Evolutionary conservation across 257 asterid genomes (phyloP).

Genomic region (Solanum rostratum): DNA sequence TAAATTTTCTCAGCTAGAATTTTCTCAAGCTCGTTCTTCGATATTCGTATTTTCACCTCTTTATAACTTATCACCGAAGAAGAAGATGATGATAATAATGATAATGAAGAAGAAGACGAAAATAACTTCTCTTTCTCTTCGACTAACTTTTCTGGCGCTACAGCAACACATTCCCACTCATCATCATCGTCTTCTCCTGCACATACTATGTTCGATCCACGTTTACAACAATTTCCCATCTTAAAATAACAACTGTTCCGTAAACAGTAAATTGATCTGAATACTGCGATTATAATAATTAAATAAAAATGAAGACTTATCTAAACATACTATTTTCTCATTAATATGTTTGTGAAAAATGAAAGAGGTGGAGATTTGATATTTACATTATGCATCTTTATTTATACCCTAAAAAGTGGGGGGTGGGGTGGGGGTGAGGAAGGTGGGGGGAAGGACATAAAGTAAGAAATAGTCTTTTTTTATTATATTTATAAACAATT

Average conservation of each 20-base stretch:
- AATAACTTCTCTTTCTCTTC: background rate
- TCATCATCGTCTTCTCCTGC: background rate
- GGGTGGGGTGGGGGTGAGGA: background rate
- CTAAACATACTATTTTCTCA: background rate
- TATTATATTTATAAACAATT: background rate
- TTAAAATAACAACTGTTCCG: background rate
- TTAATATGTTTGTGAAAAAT: background rate
- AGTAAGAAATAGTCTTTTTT: background rate
- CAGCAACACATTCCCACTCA: constrained; percentile 1
- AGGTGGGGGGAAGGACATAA: background rate
- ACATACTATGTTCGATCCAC: background rate
- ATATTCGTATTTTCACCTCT: background rate
- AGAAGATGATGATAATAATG: background rate
- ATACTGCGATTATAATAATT: background rate
- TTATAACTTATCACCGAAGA: background rate
- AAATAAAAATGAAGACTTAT: background rate
- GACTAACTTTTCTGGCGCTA: background rate
- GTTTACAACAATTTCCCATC: constrained; percentile 3
- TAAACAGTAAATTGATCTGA: background rate
- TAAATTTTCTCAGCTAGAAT: background rate
- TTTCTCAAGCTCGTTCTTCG: background rate
- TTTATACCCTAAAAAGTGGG: background rate
- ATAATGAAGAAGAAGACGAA: background rate
- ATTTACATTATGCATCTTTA: background rate
- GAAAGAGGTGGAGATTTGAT: background rate